Conservation (phyloP, 2,329 filamentous ascomycete species). For the Aspergillus sp. region DNA sequence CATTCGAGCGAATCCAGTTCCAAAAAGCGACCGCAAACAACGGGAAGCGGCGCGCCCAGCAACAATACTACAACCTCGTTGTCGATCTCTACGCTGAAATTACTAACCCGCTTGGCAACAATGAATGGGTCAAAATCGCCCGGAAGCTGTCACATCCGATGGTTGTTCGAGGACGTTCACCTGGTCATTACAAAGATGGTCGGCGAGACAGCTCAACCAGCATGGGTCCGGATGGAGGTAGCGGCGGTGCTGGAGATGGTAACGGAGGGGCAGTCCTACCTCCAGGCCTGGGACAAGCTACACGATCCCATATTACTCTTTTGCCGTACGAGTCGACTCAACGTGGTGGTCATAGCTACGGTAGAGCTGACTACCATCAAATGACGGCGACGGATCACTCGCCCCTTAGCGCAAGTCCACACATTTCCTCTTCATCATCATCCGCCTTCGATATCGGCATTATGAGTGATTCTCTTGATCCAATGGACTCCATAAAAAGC, state of each 20-base stretch:
- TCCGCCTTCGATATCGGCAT: slow-evolving; percentile 39
- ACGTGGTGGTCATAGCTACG: slow-evolving; percentile 32
- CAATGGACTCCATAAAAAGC: slow-evolving; percentile 39
- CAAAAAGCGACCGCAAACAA: slow-evolving; percentile 94
- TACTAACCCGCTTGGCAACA: slow-evolving; percentile 39
- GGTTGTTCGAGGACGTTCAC: slow-evolving; percentile 82
- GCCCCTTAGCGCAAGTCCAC: slow-evolving; percentile 38
- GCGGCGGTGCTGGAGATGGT: slow-evolving; percentile 45
- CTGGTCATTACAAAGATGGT: slow-evolving; percentile 75
- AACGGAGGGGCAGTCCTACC: slow-evolving; percentile 28
- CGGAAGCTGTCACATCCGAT: slow-evolving; percentile 74
- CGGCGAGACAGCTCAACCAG: slow-evolving; percentile 68
- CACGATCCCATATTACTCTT: slow-evolving; percentile 34
- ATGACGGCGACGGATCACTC: slow-evolving; percentile 37
- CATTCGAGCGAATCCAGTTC: slow-evolving; percentile 90
- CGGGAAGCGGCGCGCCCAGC: slow-evolving; percentile 82
- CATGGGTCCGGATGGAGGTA: slow-evolving; percentile 65
- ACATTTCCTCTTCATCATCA: slow-evolving; percentile 41
- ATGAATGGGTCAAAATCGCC: slow-evolving; percentile 67
- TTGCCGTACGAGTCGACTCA: slow-evolving; percentile 37
- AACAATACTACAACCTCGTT: slow-evolving; percentile 90
- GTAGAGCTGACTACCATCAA: slow-evolving; percentile 36
- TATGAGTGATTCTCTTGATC: slow-evolving; percentile 40
- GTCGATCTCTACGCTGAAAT: slow-evolving; percentile 78
- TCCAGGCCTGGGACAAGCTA: slow-evolving; percentile 29